A percentile compares a stretch with the other conserved stretches of the same genome.
Evolutionary conservation across 23 red algal genomes (phyloP).

Genomic region (Gracilaria gracilis): DNA sequence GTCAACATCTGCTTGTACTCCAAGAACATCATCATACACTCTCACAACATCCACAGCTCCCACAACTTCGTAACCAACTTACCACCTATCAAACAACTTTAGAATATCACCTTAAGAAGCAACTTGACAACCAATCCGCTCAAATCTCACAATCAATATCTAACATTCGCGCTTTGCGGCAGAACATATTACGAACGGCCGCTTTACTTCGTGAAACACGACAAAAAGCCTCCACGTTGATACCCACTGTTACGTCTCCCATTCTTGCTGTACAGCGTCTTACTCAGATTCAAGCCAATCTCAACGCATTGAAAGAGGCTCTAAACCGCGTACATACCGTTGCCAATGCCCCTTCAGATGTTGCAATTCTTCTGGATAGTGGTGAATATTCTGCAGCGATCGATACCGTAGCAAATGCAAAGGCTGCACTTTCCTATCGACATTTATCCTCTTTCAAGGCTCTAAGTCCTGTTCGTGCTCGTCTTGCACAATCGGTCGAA

Average conservation of each 20-base stretch:
- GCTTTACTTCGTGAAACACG: constrained; percentile 46
- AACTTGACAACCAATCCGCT: constrained; percentile 39
- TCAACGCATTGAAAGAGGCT: constrained; percentile 22
- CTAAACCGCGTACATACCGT: constrained; percentile 33
- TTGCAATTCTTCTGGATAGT: constrained; percentile 16
- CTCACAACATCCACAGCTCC: constrained; percentile 21
- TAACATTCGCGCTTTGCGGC: constrained; percentile 31
- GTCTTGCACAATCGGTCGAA: constrained; percentile 53
- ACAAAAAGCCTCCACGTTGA: constrained; percentile 16
- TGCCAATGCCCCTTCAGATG: constrained; percentile 46
- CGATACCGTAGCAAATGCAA: constrained; percentile 33
- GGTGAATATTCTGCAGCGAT: constrained; percentile 58
- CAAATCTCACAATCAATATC: constrained; percentile 13
- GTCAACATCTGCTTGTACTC: constrained; percentile 19
- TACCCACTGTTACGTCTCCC: constrained; percentile 21
- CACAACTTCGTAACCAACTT: constrained; percentile 37
- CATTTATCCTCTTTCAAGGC: constrained; percentile 30
- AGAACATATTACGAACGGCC: constrained; percentile 14
- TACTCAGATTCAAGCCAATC: constrained; percentile 46
- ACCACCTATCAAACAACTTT: constrained; percentile 26
- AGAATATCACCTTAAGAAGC: constrained; percentile 38
- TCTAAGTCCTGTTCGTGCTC: constrained; percentile 25
- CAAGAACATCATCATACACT: constrained; percentile 29
- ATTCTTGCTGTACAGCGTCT: constrained; percentile 43
- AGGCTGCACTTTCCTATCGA: constrained; percentile 18